A percentile compares a stretch with the other conserved stretches of the same genome.
Evolutionary conservation across 148 eudicot species (phyloP).

Genomic region (Fagopyrum tataricum): DNA sequence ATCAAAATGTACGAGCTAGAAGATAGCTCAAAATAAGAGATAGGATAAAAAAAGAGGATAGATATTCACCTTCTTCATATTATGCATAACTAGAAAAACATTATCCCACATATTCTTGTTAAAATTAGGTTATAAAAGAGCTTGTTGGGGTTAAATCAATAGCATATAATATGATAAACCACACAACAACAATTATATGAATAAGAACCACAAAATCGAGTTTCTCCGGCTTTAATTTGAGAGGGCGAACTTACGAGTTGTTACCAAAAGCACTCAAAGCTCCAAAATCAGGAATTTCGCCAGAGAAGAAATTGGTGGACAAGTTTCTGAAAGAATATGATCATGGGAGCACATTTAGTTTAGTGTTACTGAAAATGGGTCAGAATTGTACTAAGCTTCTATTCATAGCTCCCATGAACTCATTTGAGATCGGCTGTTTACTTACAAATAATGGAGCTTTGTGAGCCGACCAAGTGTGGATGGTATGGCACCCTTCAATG

Average conservation of each 20-base stretch:
- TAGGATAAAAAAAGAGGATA: too few relatives aligned
- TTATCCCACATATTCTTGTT: neutral
- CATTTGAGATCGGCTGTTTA: neutral
- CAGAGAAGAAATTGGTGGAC: conserved; percentile 88
- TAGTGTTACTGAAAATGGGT: neutral
- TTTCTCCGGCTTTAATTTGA: neutral
- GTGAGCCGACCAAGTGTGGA: conserved; percentile 80
- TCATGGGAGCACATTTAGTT: neutral
- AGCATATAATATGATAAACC: neutral
- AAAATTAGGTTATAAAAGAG: neutral
- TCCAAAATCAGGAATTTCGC: conserved; percentile 89
- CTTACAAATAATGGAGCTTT: conserved; percentile 68
- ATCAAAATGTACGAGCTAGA: too few relatives aligned
- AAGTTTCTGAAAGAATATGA: conserved; percentile 50
- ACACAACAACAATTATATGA: neutral
- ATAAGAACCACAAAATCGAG: neutral
- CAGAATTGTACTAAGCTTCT: neutral
- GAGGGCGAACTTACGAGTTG: conserved; percentile 53
- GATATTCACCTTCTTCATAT: too few relatives aligned
- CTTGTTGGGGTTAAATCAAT: neutral
- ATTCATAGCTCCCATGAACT: neutral
- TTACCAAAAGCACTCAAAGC: conserved; percentile 63
- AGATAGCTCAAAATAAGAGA: too few relatives aligned
- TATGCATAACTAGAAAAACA: neutral
- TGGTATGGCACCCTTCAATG: conserved; percentile 82